A percentile compares a stretch with the other conserved stretches of the same genome.
These are phyloP conservation scores for Herpotrichia juniperi DNA, from an alignment of 2,329 filamentous ascomycete genomes.

Conservation along the genomic window DNA sequence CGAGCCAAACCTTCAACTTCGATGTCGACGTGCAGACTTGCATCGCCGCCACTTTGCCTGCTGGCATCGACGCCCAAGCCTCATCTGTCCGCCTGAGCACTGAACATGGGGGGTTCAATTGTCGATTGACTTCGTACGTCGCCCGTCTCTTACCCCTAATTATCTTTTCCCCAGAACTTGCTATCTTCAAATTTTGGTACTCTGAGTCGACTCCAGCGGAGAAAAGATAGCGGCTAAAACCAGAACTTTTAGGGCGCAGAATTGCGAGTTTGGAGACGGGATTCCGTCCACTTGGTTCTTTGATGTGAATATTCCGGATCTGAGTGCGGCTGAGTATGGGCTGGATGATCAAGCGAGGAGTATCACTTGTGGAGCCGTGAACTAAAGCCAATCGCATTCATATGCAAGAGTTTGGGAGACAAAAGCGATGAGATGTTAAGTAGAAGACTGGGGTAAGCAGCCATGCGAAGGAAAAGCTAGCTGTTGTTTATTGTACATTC, in stretches of 20 bases:
- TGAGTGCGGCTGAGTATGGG: neutral
- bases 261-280: neutral
- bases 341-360: constrained; percentile 2
- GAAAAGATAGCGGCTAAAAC: neutral
- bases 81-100: constrained; percentile 1
- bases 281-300: constrained; percentile 2
- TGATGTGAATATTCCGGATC: constrained; percentile 4
- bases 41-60: neutral
- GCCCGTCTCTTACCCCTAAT: neutral
- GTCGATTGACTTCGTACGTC: constrained; percentile 1
- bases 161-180: no score
- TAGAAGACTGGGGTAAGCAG: no score
- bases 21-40: neutral
- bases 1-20: neutral
- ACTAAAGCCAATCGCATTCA: neutral
- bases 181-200: no score
- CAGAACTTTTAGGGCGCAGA: neutral
- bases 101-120: constrained; percentile 3
- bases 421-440: no score
- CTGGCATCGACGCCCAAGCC: constrained; percentile 1
- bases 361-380: neutral
- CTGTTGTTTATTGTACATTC: no score
- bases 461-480: no score
- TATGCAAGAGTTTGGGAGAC: no score
- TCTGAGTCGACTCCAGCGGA: neutral